Evolutionary conservation across 768 basidiomycete species (phyloP).

Genomic region (Artomyces pyxidatus): DNA sequence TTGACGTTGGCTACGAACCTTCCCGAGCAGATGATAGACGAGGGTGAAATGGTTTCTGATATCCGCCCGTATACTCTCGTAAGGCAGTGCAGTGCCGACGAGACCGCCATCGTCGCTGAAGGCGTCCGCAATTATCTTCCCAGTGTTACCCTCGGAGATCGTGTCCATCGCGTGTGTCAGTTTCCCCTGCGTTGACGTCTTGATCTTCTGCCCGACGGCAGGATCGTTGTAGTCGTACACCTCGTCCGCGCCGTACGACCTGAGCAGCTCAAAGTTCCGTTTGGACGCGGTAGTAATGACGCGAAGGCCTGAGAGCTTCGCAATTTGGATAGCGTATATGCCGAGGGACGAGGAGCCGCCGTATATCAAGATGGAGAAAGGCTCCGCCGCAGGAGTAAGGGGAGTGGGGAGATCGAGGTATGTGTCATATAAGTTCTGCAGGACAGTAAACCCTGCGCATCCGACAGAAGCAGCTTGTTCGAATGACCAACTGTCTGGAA

Average conservation of each 20-base stretch:
- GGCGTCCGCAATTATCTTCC: constrained; percentile 5
- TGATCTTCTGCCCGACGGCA: constrained; percentile 19
- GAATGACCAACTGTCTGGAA: constrained; percentile 11
- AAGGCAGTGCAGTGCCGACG: not conserved
- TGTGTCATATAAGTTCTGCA: constrained; percentile 9
- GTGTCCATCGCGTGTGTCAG: constrained; percentile 16
- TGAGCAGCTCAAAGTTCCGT: constrained; percentile 24
- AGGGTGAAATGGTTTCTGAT: not conserved
- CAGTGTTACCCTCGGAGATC: not conserved
- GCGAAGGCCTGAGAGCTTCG: constrained; percentile 22
- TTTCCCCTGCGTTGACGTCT: constrained; percentile 13
- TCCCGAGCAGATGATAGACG: not conserved
- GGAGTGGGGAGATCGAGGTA: constrained; percentile 9
- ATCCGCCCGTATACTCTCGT: not conserved
- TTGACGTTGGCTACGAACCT: not conserved
- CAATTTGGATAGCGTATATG: constrained; percentile 25
- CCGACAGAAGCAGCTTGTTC: constrained; percentile 14
- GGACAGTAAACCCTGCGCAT: constrained; percentile 7
- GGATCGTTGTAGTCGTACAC: constrained; percentile 23
- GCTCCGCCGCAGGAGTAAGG: not conserved
- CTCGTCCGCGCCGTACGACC: constrained; percentile 25
- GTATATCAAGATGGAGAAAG: constrained; percentile 7
- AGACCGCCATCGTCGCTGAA: constrained; percentile 8
- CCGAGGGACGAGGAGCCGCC: constrained; percentile 27
- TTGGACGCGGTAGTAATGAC: constrained; percentile 28